Percentiles rank a stretch among this genome's conserved stretches.
These are phyloP conservation scores for Saccharomycopsis guyanensis DNA, from an alignment of 805 yeast species.

Conservation along the genomic window DNA sequence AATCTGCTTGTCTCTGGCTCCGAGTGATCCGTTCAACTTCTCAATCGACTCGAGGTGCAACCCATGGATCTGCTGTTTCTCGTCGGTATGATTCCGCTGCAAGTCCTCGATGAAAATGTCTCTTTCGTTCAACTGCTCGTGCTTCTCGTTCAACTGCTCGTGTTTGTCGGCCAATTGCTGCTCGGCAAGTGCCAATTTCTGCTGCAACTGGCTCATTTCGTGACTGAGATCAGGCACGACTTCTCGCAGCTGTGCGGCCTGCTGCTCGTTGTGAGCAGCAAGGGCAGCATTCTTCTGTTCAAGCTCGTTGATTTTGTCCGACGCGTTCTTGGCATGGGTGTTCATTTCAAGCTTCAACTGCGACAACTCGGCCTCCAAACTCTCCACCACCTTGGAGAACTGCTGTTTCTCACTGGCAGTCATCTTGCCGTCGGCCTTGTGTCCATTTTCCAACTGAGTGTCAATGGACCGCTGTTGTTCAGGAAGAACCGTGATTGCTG, in stretches of 20 bases:
- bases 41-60: not conserved
- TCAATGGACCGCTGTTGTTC: constrained; percentile 7
- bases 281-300: constrained; percentile 31
- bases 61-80: not conserved
- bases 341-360: constrained; percentile 37
- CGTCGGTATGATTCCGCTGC: not conserved
- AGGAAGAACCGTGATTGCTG: constrained; percentile 8
- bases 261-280: not conserved
- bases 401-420: constrained; percentile 22
- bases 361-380: constrained; percentile 30
- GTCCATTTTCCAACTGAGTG: not conserved
- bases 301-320: constrained; percentile 41
- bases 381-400: constrained; percentile 26
- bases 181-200: not conserved
- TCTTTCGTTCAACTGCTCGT: not conserved
- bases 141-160: not conserved
- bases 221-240: not conserved
- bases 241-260: not conserved
- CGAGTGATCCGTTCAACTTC: not conserved
- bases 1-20: not conserved
- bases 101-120: not conserved
- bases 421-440: not conserved
- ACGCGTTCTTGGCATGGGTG: constrained; percentile 49
- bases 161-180: not conserved
- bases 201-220: not conserved